Percentiles rank a stretch among this genome's conserved stretches.
Evolutionary conservation across 2,329 filamentous ascomycete species (phyloP).

Genomic region (Cladosporium halotolerans): DNA sequence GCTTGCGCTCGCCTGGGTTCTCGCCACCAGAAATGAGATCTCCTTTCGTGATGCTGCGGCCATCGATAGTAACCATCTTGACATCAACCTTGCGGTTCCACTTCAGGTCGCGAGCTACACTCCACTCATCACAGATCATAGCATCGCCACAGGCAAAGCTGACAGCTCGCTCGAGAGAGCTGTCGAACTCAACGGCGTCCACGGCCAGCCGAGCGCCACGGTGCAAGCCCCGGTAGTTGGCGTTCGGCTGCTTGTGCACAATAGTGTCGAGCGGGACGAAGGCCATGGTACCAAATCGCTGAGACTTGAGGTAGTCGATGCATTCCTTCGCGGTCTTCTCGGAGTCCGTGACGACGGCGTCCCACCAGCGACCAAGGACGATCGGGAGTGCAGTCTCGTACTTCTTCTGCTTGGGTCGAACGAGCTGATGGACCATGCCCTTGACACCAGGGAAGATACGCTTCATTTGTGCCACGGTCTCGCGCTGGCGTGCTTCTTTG

Average conservation of each 20-base stretch:
- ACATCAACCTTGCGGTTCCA: constrained; percentile 80
- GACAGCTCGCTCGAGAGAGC: constrained; percentile 82
- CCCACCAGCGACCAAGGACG: constrained; percentile 85
- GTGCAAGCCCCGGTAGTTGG: constrained; percentile 81
- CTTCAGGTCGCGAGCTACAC: constrained; percentile 81
- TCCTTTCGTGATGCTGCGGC: constrained; percentile 94
- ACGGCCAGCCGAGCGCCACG: constrained; percentile 82
- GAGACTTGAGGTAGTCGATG: constrained; percentile 87
- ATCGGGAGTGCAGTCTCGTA: constrained; percentile 89
- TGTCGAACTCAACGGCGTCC: constrained; percentile 91
- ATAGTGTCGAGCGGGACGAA: constrained; percentile 97
- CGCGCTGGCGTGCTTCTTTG: constrained; percentile 70
- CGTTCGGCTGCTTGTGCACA: constrained; percentile 85
- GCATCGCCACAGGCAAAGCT: constrained; percentile 91
- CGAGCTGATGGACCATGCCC: constrained; percentile 83
- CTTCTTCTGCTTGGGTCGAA: constrained; percentile 95
- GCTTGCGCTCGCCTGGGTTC: constrained; percentile 64
- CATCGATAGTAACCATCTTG: constrained; percentile 90
- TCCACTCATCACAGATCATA: constrained; percentile 83
- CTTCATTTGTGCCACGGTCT: constrained; percentile 79
- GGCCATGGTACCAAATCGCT: constrained; percentile 78
- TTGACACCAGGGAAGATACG: constrained; percentile 87
- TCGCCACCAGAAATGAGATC: constrained; percentile 95
- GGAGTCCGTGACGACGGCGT: constrained; percentile 89
- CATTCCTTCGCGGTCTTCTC: constrained; percentile 92